A percentile compares a stretch with the other conserved stretches of the same genome.
phyloP scores from a whole-genome alignment of 257 asterid species.

The Asclepias syriaca region DNA sequence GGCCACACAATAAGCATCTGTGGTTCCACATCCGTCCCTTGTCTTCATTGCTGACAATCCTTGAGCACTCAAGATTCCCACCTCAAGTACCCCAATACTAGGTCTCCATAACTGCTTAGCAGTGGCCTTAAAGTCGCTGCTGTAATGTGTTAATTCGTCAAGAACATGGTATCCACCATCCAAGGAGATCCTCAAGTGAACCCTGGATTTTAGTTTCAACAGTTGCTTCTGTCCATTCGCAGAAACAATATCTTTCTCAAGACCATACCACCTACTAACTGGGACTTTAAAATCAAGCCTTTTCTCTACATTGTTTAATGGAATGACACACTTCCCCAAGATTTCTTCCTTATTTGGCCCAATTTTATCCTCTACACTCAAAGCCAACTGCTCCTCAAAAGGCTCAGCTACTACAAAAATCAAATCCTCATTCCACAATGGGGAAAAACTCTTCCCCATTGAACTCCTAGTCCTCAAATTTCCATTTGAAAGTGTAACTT shows the following conservation, averaged over 20 bases:
- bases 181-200: slow-evolving; percentile 66
- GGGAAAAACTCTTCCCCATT: slow-evolving; percentile 34
- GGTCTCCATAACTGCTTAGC: slow-evolving; percentile 86
- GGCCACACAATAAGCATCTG: slow-evolving; percentile 91
- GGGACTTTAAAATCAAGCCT: slow-evolving; percentile 65
- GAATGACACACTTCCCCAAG: slow-evolving; percentile 56
- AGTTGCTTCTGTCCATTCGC: slow-evolving; percentile 48
- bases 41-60: slow-evolving; percentile 65
- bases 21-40: slow-evolving; percentile 47
- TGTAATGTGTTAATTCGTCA: slow-evolving; percentile 81
- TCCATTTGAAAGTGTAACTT: slow-evolving; percentile 46
- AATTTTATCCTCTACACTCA: slow-evolving; percentile 57
- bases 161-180: slow-evolving; percentile 98
- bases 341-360: slow-evolving; percentile 56
- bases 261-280: slow-evolving; percentile 62
- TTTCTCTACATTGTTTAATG: slow-evolving; percentile 55
- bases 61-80: slow-evolving; percentile 77
- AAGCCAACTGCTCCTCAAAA: slow-evolving; percentile 61
- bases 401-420: slow-evolving; percentile 85
- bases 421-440: slow-evolving; percentile 95
- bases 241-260: slow-evolving; percentile 45
- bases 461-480: slow-evolving; percentile 52
- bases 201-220: slow-evolving; percentile 39
- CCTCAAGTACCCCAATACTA: slow-evolving; percentile 69
- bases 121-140: slow-evolving; percentile 75